Conservation (phyloP, 2,329 filamentous ascomycete genomes). For the Trichoderma sp. region DNA sequence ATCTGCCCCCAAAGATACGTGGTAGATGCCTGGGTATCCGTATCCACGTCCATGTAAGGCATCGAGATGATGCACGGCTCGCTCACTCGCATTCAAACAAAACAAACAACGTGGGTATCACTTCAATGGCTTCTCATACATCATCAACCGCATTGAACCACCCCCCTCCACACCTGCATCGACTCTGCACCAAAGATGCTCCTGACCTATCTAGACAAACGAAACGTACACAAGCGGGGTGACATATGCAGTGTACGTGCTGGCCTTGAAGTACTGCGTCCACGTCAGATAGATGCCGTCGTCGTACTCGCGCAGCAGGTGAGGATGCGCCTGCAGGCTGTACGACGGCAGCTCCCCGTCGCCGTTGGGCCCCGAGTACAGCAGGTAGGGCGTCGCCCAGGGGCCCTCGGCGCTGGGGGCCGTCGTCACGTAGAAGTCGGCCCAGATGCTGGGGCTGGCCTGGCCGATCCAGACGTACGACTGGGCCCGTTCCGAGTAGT, state of each 20-base stretch:
- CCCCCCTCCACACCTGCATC: neutral
- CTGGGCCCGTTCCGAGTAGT: conserved; percentile 31
- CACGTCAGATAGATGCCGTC: conserved; percentile 30
- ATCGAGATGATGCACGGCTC: neutral
- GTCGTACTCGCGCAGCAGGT: conserved; percentile 24
- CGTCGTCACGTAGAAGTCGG: conserved; percentile 33
- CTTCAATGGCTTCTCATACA: conserved; percentile 1
- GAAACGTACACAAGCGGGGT: conserved; percentile 29
- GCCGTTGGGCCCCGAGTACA: conserved; percentile 25
- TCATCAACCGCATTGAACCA: neutral
- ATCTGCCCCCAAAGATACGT: too few species aligned
- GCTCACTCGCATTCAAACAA: neutral
- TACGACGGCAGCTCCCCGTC: conserved; percentile 26
- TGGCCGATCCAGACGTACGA: conserved; percentile 35
- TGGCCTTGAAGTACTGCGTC: conserved; percentile 28
- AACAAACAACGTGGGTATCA: conserved; percentile 11
- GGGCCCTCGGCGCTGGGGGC: conserved; percentile 30
- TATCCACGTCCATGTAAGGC: conserved; percentile 7
- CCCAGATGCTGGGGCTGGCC: conserved; percentile 28
- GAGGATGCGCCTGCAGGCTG: conserved; percentile 29
- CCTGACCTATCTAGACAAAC: conserved; percentile 21
- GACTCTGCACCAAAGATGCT: neutral
- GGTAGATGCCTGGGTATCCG: neutral
- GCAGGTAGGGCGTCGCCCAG: conserved; percentile 27
- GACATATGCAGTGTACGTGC: conserved; percentile 28